Evolutionary conservation across 305 asterid species (phyloP).

Genomic region (Fraxinus albicans): DNA sequence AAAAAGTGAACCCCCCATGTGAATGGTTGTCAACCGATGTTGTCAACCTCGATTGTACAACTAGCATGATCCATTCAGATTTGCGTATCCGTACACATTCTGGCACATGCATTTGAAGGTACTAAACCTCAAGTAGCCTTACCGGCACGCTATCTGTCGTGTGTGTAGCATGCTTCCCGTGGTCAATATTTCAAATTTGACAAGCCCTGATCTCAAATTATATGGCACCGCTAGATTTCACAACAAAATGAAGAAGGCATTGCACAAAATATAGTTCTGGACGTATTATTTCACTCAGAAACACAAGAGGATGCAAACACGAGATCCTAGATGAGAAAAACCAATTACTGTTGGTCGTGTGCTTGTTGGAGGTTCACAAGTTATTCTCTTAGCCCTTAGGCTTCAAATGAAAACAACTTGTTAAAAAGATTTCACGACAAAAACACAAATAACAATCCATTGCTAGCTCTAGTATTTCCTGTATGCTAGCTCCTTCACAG

Average conservation of each 20-base stretch:
- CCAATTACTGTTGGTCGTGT: background rate
- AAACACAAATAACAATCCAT: background rate
- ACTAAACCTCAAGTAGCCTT: background rate
- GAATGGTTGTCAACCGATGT: no score
- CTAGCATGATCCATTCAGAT: background rate
- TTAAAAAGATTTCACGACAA: background rate
- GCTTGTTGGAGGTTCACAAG: background rate
- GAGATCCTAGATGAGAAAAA: background rate
- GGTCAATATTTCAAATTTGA: background rate
- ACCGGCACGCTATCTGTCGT: background rate
- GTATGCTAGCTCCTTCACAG: constrained; percentile 60
- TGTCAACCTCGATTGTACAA: no score
- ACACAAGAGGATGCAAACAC: background rate
- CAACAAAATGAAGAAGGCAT: background rate
- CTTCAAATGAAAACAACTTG: background rate
- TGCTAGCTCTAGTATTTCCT: constrained; percentile 43
- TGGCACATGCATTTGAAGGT: background rate
- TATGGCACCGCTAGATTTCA: background rate
- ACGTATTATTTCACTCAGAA: background rate
- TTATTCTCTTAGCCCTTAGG: background rate
- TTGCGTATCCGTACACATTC: background rate
- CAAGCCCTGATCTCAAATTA: background rate
- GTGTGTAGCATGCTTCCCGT: background rate
- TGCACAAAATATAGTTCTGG: background rate
- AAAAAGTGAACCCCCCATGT: no score